Evolutionary conservation across 805 yeast species (phyloP).

Genomic region (Wickerhamiella slavikovae): DNA sequence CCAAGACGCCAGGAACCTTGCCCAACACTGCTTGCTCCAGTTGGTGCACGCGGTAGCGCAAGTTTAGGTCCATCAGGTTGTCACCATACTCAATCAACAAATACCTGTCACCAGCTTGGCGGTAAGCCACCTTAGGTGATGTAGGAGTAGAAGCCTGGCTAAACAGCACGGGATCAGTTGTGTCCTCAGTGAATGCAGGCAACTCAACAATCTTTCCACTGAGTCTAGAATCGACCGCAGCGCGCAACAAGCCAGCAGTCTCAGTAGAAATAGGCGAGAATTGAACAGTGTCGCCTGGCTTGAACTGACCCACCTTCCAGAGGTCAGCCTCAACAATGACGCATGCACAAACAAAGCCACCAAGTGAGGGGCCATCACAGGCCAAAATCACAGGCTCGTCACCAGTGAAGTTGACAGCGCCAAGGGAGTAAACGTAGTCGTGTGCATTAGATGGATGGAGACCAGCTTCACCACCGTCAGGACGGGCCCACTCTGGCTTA

Average conservation of each 20-base stretch:
- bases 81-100: constrained; percentile 86
- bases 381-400: constrained; percentile 95
- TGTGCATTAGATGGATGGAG: constrained; percentile 97
- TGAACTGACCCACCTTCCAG: constrained; percentile 97
- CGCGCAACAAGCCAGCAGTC: constrained; percentile 44
- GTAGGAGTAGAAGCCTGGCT: constrained; percentile 25
- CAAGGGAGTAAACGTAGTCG: constrained; percentile 88
- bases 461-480: constrained; percentile 95
- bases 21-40: constrained; percentile 51
- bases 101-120: constrained; percentile 96
- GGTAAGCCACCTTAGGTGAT: constrained; percentile 57
- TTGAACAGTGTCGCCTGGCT: constrained; percentile 73
- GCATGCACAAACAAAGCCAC: constrained; percentile 94
- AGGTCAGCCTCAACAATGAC: constrained; percentile 90
- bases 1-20: constrained; percentile 60
- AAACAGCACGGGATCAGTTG: constrained; percentile 45
- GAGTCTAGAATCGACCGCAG: constrained; percentile 29
- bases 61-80: constrained; percentile 62
- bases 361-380: constrained; percentile 93
- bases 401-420: constrained; percentile 96
- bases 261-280: constrained; percentile 61
- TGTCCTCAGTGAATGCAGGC: constrained; percentile 30
- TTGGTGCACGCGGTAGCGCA: constrained; percentile 68
- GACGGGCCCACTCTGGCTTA: constrained; percentile 90
- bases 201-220: constrained; percentile 14